Conservation (phyloP, 768 basidiomycete species). For the Cubamyces lactineus region DNA sequence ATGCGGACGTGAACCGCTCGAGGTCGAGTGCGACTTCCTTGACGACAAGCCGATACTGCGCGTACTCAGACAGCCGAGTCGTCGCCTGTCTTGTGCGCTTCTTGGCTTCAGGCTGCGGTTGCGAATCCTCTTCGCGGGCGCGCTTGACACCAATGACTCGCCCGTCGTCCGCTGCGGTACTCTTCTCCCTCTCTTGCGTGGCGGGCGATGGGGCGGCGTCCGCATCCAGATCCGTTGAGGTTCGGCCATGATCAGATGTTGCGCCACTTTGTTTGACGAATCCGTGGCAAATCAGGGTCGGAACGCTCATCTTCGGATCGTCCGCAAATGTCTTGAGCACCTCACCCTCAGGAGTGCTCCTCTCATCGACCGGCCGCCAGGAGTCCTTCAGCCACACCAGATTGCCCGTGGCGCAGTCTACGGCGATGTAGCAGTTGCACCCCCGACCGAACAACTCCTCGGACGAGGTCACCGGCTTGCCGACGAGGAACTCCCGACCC, state of each 20-base stretch:
- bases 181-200: not conserved
- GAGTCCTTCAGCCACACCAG: constrained; percentile 5
- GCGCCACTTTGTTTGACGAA: not conserved
- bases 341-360: not conserved
- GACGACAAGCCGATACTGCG: constrained; percentile 10
- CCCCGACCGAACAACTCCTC: not conserved
- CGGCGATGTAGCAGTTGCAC: not conserved
- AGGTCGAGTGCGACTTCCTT: constrained; percentile 6
- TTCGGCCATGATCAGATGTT: no score
- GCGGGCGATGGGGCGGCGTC: not conserved
- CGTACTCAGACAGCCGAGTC: not conserved
- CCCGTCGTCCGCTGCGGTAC: not conserved
- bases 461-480: not conserved
- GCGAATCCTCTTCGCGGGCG: not conserved
- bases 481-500: not conserved
- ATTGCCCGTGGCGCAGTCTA: not conserved
- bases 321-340: not conserved
- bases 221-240: no score
- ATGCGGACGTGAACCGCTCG: not conserved
- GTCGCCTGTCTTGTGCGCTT: not conserved
- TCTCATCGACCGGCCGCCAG: not conserved
- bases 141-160: not conserved
- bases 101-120: not conserved
- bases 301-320: not conserved
- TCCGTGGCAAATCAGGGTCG: not conserved